phyloP scores from a whole-genome alignment of 257 asterid species.

The Lycium ferocissimum region DNA sequence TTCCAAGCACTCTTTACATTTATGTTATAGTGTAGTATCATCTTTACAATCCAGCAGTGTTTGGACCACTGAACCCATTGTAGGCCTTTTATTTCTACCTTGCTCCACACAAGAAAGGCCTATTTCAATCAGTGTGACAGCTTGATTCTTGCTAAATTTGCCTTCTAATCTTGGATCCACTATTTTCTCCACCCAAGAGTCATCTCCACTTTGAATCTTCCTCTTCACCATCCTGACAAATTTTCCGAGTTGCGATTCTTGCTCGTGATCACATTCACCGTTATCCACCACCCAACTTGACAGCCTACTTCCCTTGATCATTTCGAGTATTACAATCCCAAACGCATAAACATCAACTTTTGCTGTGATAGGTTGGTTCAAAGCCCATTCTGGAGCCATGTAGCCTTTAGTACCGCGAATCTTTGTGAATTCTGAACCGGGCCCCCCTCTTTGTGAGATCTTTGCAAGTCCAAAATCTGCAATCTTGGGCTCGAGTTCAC shows the following conservation, averaged over 20 bases:
- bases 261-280: conserved; percentile 20
- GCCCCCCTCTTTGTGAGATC: conserved; percentile 42
- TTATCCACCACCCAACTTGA: conserved; percentile 54
- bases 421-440: conserved; percentile 35
- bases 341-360: conserved; percentile 53
- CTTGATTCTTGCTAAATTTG: conserved; percentile 54
- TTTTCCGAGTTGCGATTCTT: conserved; percentile 43
- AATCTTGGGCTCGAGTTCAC: conserved; percentile 43
- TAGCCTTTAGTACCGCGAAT: conserved; percentile 53
- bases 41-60: conserved; percentile 54
- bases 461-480: conserved; percentile 59
- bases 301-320: conserved; percentile 61
- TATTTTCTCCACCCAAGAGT: conserved; percentile 53
- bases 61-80: conserved; percentile 73
- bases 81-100: conserved; percentile 67
- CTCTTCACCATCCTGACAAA: conserved; percentile 40
- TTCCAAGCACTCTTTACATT: neutral
- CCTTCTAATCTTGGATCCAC: conserved; percentile 72
- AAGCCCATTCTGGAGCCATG: conserved; percentile 57
- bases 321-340: conserved; percentile 48
- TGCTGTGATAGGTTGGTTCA: conserved; percentile 49
- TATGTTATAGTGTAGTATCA: conserved; percentile 11
- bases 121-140: conserved; percentile 43
- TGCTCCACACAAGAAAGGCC: conserved; percentile 68
- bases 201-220: conserved; percentile 37